Percentiles rank a stretch among this genome's conserved stretches.
These are phyloP conservation scores for Chenopodium suecicum DNA, from an alignment of 148 eudicot genomes.

Conservation along the genomic window DNA sequence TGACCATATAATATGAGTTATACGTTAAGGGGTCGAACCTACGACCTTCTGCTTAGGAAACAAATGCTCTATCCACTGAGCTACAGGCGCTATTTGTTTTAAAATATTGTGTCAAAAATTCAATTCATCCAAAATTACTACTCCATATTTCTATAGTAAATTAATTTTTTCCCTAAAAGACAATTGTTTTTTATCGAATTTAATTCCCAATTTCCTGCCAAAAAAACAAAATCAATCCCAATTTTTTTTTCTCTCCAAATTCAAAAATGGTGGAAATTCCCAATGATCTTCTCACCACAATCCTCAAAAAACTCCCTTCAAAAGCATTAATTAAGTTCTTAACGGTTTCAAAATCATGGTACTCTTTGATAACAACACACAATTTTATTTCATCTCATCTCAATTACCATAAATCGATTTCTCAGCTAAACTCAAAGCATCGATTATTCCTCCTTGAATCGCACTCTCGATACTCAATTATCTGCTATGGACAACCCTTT, in stretches of 20 bases:
- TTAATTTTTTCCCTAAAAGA: no score
- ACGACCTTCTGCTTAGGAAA: not conserved
- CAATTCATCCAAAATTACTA: no score
- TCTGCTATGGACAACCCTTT: not conserved
- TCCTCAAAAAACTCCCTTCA: not conserved
- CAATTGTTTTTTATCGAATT: no score
- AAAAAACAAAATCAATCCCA: no score
- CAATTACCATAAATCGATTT: not conserved
- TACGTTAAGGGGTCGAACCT: no score
- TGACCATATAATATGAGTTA: no score
- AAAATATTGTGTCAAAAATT: not conserved
- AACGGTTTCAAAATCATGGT: conserved; percentile 8
- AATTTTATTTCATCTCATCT: conserved; percentile 4
- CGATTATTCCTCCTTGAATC: no score
- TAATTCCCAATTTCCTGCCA: no score
- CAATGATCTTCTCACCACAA: not conserved
- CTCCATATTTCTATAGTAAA: no score
- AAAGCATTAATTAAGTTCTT: not conserved
- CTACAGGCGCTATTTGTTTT: not conserved
- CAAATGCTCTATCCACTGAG: not conserved
- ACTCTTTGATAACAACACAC: not conserved
- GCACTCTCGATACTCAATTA: no score
- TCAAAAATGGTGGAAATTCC: not conserved
- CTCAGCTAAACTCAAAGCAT: not conserved
- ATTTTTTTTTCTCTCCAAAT: no score